phyloP scores from a whole-genome alignment of 768 basidiomycete species.

The Kwoniella sp. region DNA sequence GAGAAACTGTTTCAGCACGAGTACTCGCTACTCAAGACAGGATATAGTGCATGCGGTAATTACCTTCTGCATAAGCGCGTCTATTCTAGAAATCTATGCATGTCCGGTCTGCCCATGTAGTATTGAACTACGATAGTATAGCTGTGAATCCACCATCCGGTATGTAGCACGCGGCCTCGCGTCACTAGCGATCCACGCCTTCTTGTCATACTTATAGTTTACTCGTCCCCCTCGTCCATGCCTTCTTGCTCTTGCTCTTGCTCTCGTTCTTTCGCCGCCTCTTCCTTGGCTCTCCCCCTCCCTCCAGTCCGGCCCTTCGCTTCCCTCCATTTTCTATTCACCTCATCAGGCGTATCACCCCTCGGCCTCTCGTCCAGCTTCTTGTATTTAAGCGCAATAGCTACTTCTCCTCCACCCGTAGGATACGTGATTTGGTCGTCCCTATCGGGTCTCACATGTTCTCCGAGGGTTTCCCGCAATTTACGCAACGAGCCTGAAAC shows the following conservation, averaged over 20 bases:
- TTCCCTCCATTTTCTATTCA: slow-evolving; percentile 76
- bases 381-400: slow-evolving; percentile 66
- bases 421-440: slow-evolving; percentile 60
- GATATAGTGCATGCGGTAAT: too few relatives aligned
- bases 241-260: background rate
- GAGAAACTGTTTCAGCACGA: too few relatives aligned
- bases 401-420: slow-evolving; percentile 74
- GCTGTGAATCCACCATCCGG: too few relatives aligned
- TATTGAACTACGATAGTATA: too few relatives aligned
- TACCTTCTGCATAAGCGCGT: too few relatives aligned
- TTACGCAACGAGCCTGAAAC: slow-evolving; percentile 67
- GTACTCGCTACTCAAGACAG: too few relatives aligned
- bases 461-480: slow-evolving; percentile 65
- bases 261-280: background rate
- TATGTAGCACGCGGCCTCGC: too few relatives aligned
- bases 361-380: slow-evolving; percentile 70
- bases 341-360: slow-evolving; percentile 69
- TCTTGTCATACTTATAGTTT: too few relatives aligned
- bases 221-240: slow-evolving; percentile 2
- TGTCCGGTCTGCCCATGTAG: too few relatives aligned
- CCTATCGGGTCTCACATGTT: slow-evolving; percentile 56
- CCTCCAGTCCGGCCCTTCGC: slow-evolving; percentile 51
- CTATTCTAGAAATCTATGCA: too few relatives aligned
- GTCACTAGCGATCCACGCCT: too few relatives aligned
- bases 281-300: slow-evolving; percentile 21